Evolutionary conservation across 345 rosid species (phyloP).

Genomic region (Arabidopsis suecica): DNA sequence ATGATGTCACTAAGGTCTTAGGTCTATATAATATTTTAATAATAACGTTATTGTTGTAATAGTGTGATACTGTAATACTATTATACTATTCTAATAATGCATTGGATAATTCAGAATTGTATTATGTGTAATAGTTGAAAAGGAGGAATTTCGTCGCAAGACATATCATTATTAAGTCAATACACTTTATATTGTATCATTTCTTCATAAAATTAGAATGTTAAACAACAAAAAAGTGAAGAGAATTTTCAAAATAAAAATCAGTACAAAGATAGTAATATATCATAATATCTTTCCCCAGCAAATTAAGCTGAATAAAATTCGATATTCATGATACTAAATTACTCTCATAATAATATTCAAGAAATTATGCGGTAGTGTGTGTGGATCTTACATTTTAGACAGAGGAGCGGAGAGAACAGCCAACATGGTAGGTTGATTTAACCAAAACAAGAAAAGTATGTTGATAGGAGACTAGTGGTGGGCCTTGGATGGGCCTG

Average conservation of each 20-base stretch:
- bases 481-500: conserved; percentile 42
- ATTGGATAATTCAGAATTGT: conserved; percentile 7
- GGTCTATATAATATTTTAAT: background rate
- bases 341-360: background rate
- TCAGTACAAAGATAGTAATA: background rate
- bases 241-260: background rate
- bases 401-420: conserved; percentile 23
- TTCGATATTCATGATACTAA: background rate
- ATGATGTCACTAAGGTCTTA: conserved; percentile 17
- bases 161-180: conserved; percentile 9
- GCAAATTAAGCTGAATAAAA: too few species aligned
- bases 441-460: conserved; percentile 34
- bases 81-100: conserved; percentile 25
- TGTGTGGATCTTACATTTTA: conserved; percentile 7
- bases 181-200: background rate
- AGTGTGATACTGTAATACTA: conserved; percentile 7
- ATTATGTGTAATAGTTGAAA: conserved; percentile 16
- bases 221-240: background rate
- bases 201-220: background rate
- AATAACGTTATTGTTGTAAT: background rate
- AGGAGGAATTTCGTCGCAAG: conserved; percentile 13
- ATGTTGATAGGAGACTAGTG: conserved; percentile 19
- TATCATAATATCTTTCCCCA: too few species aligned
- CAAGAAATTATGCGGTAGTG: conserved; percentile 1
- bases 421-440: conserved; percentile 32